Base-by-base conservation (phyloP, 1,284 basidiomycete species). In the Sphagnurus paluster region DNA sequence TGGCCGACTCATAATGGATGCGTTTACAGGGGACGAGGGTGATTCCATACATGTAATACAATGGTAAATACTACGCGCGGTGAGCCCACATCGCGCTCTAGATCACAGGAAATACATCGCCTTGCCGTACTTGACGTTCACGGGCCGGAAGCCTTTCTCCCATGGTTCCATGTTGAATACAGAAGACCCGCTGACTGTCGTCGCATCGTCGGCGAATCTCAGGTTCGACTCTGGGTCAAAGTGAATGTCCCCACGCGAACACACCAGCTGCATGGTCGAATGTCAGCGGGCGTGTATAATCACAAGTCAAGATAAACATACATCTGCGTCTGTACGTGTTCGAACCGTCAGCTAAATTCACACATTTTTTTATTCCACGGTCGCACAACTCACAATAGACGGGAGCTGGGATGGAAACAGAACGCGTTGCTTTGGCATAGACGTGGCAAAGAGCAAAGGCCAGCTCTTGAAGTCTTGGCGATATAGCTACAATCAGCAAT, bases 361-460 rank as follows among this genome's bases (percentile, higher is more conserved):
- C 29, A 52, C 29, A n/a, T n/a, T n/a, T n/a, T n/a, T n/a, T n/a
- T n/a, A n/a, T n/a, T n/a, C 29, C 10, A 29, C 20, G 21, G n/a
- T n/a, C 28, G 23, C 11, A 23, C 8, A 41, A 42, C 48, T 32
- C 43, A 53, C 49, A 46, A 21, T 51, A 53, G 16, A 53, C 43
- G 33, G 46, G 52, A 16, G 47, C 50, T 38, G 53, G 50, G 41
- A 52, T 55, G 8, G 44, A 52, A 17, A 55, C 44, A 20, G 53
- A 45, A 9, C 46, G 47, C 17, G 44, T 53, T 9, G 52, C 49
- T 39, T 50, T 50, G 24, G 46, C 52, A 28, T 48, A 51, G 35
- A 54, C 43, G 44, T 54, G 52, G 32, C 49, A 50, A n/a, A 53
- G 34, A 3, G 51, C 44, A 35, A 54, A 48, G 11, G 52, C 39